Conservation (phyloP, 495 filamentous ascomycete genomes). For the Tirmania nivea region DNA sequence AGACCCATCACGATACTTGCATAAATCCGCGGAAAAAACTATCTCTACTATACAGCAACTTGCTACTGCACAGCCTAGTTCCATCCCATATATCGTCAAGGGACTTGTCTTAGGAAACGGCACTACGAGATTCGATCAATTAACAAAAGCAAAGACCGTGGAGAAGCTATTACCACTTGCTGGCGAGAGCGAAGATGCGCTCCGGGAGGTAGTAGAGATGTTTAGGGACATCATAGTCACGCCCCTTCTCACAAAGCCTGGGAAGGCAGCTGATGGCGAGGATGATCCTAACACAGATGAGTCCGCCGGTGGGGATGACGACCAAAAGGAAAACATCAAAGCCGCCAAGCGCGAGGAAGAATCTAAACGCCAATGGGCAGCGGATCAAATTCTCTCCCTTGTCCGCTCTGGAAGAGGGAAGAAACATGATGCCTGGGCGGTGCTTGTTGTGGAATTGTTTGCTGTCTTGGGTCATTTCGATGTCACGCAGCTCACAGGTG, state of each 20-base stretch:
- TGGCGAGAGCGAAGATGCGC: conserved; percentile 23
- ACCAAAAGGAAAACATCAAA: conserved; percentile 25
- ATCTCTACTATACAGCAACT: conserved; percentile 43
- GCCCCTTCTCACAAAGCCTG: conserved; percentile 12
- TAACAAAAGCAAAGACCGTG: conserved; percentile 73
- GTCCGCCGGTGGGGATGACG: neutral
- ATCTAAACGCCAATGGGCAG: conserved; percentile 17
- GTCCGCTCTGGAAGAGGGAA: conserved; percentile 19
- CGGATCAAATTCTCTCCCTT: conserved; percentile 31
- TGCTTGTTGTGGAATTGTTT: conserved; percentile 17
- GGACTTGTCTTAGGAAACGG: conserved; percentile 47
- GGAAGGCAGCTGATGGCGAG: conserved; percentile 4
- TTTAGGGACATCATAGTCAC: conserved; percentile 25
- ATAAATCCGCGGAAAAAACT: conserved; percentile 53
- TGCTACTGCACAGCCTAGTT: conserved; percentile 40
- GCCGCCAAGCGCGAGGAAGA: conserved; percentile 19
- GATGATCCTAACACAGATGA: conserved; percentile 10
- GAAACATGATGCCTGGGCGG: conserved; percentile 15
- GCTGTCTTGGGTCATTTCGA: conserved; percentile 25
- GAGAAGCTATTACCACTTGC: conserved; percentile 48
- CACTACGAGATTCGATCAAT: conserved; percentile 58
- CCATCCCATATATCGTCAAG: conserved; percentile 36
- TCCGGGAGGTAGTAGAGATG: conserved; percentile 24
- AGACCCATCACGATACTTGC: conserved; percentile 64
- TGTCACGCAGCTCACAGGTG: conserved; percentile 8